Base-by-base conservation (phyloP, 148 eudicot genomes). In the Cornus florida region DNA sequence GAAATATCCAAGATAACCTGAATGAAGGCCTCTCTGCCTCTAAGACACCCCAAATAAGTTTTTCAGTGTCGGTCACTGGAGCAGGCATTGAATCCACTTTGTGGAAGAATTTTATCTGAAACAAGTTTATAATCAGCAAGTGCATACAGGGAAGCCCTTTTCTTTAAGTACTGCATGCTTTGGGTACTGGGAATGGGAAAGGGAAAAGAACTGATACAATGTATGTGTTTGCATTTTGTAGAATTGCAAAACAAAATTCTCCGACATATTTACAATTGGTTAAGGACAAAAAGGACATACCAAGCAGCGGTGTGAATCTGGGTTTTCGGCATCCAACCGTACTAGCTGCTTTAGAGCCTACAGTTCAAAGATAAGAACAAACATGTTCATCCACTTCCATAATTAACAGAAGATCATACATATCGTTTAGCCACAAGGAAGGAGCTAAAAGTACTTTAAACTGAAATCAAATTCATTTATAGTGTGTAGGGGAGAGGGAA, bases 281-380 rank as follows among this genome's bases (percentile, higher is more conserved):
- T 2, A 46, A 12, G 8, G 70, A 31, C 11, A 57, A 64, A 41
- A 10, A 57, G 11, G 41, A 62, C 87, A 72, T 95, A 96, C 99
- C 99, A 94, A 89, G 81, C 98, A 93, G 74, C 97, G 85, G 84
- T 96, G 99, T 17, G 97, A 74, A 69, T 93, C 94, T 60, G 95
- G 94, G 81, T 81, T 88, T 79, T 92, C 97, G 53, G 95, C 92
- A 87, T 96, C 98, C 90, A 96, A 80, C 84, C 92, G 90, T 72
- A 86, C 56, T 74, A 96, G 84, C 84, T 94, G 90, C 90, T 96
- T 96, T 79, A 96, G 68, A 81, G 99, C 99, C 99, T 96, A 77
- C 81, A 79, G 48, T 67, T 53, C 81, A 78, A 82, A 23, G 35
- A 68, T 39, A 65, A 75, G 14, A 24, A 75, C 71, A 28, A 32